These are phyloP conservation scores for Neurospora tetraspora DNA, from an alignment of 495 filamentous ascomycete species.

Conservation along the genomic window DNA sequence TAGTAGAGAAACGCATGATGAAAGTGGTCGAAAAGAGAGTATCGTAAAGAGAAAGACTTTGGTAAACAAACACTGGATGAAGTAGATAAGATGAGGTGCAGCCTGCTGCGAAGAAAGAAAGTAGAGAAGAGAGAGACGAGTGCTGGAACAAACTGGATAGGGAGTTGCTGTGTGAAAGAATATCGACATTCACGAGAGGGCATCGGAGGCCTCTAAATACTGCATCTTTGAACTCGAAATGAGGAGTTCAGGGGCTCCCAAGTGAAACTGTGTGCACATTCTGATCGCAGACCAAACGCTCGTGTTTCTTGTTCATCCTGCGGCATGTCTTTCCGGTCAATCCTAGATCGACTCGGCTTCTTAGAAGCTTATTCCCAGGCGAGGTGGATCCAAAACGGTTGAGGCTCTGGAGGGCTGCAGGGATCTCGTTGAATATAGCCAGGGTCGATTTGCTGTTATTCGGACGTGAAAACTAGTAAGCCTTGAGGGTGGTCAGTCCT, in stretches of 20 bases:
- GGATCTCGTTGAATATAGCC: background rate
- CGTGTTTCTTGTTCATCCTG: background rate
- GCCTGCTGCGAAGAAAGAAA: background rate
- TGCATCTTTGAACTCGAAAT: background rate
- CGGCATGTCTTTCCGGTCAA: background rate
- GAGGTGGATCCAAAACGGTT: background rate
- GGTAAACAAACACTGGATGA: background rate
- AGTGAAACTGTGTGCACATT: background rate
- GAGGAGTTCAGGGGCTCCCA: background rate
- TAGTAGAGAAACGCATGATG: slow-evolving; percentile 23
- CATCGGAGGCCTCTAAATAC: background rate
- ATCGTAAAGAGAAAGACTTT: background rate
- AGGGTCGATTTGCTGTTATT: background rate
- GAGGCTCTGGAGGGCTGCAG: background rate
- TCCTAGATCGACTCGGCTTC: background rate
- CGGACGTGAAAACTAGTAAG: background rate
- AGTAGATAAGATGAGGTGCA: background rate
- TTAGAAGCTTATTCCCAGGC: background rate
- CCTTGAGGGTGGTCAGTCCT: background rate
- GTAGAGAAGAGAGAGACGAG: background rate
- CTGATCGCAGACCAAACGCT: background rate
- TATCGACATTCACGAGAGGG: background rate
- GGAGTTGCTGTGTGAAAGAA: background rate
- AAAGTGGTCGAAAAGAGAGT: background rate
- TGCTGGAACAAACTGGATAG: background rate